These are phyloP conservation scores for Trichophyton simii DNA, from an alignment of 2,329 filamentous ascomycete genomes.

Conservation along the genomic window DNA sequence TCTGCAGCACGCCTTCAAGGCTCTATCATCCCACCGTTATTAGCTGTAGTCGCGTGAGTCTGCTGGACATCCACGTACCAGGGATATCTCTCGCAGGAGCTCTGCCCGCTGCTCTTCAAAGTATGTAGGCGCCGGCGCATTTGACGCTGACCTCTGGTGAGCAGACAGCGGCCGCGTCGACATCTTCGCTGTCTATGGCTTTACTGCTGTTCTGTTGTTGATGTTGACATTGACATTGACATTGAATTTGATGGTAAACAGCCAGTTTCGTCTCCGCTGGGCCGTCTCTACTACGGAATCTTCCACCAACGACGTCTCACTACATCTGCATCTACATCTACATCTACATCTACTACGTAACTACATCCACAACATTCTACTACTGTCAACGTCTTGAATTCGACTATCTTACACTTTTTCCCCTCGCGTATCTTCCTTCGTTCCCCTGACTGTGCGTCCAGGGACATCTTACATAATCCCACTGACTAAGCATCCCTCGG, in stretches of 20 bases:
- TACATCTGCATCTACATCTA: no score
- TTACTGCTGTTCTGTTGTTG: background rate
- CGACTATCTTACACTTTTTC: background rate
- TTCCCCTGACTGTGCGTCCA: background rate
- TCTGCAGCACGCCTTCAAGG: slow-evolving; percentile 82
- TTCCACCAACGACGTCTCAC: no score
- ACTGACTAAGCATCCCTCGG: background rate
- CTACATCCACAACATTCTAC: no score
- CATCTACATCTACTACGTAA: no score
- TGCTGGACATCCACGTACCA: slow-evolving; percentile 22
- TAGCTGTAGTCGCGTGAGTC: background rate
- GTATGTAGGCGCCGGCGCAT: slow-evolving; percentile 3
- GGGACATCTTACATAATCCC: background rate
- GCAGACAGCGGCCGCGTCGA: background rate
- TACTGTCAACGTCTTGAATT: no score
- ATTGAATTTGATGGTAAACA: no score
- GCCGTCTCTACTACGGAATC: no score
- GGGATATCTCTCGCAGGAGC: slow-evolving; percentile 32
- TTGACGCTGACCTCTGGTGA: slow-evolving; percentile 7
- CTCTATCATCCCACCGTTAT: slow-evolving; percentile 30
- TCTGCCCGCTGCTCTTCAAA: slow-evolving; percentile 34
- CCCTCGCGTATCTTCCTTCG: background rate
- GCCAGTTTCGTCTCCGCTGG: no score
- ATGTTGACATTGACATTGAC: no score
- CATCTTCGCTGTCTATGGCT: background rate